Conservation (phyloP, 169 alveolate species). For the Eimeria acervulina region DNA sequence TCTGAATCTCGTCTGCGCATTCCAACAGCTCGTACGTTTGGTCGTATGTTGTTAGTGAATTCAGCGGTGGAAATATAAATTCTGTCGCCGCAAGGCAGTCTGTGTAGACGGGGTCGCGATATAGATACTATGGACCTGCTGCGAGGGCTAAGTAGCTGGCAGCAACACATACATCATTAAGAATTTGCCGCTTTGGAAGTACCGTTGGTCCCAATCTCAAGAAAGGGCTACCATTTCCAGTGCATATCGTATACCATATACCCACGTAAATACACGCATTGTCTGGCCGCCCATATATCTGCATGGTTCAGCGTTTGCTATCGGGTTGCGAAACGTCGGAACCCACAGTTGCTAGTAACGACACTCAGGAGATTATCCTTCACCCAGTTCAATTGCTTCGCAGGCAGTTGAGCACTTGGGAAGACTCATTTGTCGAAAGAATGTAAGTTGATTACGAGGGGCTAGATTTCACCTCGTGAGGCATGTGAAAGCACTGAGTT, state of each 20-base stretch:
- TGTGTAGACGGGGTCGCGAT: background rate
- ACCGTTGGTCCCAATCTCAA: background rate
- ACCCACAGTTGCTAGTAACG: background rate
- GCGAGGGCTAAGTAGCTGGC: background rate
- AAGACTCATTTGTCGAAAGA: background rate
- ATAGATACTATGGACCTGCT: background rate
- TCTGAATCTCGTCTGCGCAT: background rate
- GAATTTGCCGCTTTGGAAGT: background rate
- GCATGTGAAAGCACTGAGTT: background rate
- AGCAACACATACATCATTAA: background rate
- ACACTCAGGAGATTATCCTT: background rate
- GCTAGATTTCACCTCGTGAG: background rate
- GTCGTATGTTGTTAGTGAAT: background rate
- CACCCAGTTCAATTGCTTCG: background rate
- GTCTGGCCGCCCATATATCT: background rate
- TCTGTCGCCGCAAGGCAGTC: background rate
- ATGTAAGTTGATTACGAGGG: background rate
- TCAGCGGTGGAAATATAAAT: background rate
- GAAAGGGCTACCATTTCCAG: background rate
- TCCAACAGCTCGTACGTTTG: slow-evolving; percentile 3
- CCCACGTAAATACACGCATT: background rate
- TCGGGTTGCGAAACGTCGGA: too few relatives aligned
- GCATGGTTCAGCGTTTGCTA: background rate
- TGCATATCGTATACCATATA: background rate
- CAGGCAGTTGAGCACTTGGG: background rate